Evolutionary conservation across 441 rosid species (phyloP).

Genomic region (Melastoma candidum): DNA sequence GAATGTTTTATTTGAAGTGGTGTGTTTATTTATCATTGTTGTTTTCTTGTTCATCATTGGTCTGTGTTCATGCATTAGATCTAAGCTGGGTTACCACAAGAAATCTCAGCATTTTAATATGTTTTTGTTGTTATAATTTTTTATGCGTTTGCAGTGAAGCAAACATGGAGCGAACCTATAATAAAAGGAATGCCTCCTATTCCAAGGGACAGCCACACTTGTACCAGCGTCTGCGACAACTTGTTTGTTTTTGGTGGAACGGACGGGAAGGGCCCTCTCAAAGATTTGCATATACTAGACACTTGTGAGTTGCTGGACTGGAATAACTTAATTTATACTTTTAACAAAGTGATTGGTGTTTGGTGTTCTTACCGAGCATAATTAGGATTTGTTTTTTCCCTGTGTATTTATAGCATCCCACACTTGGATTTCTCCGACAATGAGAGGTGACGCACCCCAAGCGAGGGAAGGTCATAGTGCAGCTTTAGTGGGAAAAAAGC

Average conservation of each 20-base stretch:
- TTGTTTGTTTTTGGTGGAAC: slow-evolving; percentile 89
- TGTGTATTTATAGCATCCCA: slow-evolving; percentile 45
- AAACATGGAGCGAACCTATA: slow-evolving; percentile 74
- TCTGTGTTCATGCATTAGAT: no score
- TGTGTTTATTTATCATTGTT: no score
- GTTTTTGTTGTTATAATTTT: slow-evolving; percentile 10
- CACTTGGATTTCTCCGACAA: slow-evolving; percentile 76
- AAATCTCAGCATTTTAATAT: no score
- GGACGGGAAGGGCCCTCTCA: slow-evolving; percentile 74
- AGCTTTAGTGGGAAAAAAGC: slow-evolving; percentile 80
- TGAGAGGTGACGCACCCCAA: slow-evolving; percentile 87
- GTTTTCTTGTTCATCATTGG: no score
- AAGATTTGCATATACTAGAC: slow-evolving; percentile 71
- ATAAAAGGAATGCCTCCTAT: slow-evolving; percentile 65
- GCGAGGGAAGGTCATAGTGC: slow-evolving; percentile 96
- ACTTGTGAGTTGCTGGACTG: slow-evolving; percentile 44
- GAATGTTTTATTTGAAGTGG: no score
- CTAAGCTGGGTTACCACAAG: no score
- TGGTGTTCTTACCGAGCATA: no score
- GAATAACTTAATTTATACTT: no score
- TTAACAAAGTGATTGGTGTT: no score
- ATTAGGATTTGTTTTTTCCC: no score
- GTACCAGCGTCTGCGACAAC: slow-evolving; percentile 64
- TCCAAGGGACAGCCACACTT: slow-evolving; percentile 91
- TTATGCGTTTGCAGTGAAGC: slow-evolving; percentile 42